Percentiles rank a stretch among this genome's conserved stretches.
phyloP scores from a whole-genome alignment of 2,329 filamentous ascomycete species.

The Aspergillus pseudonomiae region DNA sequence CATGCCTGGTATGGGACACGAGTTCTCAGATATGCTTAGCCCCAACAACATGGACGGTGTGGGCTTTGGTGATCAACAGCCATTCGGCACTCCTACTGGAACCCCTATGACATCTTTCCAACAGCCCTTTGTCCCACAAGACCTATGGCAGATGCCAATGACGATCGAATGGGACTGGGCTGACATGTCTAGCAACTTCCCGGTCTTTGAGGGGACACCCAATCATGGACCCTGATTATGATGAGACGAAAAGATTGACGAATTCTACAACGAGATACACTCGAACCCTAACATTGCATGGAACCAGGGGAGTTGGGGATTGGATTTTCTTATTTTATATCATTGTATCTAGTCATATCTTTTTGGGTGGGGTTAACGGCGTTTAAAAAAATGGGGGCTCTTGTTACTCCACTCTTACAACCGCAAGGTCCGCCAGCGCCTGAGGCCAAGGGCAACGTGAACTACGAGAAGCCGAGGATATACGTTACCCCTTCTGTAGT shows the following conservation, averaged over 20 bases:
- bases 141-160: slow-evolving; percentile 95
- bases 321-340: not conserved
- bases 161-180: slow-evolving; percentile 89
- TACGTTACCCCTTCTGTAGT: not conserved
- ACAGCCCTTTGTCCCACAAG: slow-evolving; percentile 87
- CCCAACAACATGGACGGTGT: slow-evolving; percentile 37
- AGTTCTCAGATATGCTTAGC: slow-evolving; percentile 43
- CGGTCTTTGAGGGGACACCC: slow-evolving; percentile 35
- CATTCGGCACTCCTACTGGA: slow-evolving; percentile 33
- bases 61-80: slow-evolving; percentile 35
- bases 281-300: slow-evolving; percentile 1
- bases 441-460: not conserved
- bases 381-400: slow-evolving; percentile 8
- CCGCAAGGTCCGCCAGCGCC: not conserved
- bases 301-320: slow-evolving; percentile 9
- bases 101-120: slow-evolving; percentile 61
- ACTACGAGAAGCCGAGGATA: not conserved
- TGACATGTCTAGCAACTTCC: slow-evolving; percentile 45
- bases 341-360: not conserved
- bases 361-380: slow-evolving; percentile 11
- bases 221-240: slow-evolving; percentile 30
- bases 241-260: slow-evolving; percentile 18
- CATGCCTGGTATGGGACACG: slow-evolving; percentile 35
- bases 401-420: not conserved
- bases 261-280: slow-evolving; percentile 4